phyloP scores from a whole-genome alignment of 2,329 filamentous ascomycete species.

The Diaporthe sp. region DNA sequence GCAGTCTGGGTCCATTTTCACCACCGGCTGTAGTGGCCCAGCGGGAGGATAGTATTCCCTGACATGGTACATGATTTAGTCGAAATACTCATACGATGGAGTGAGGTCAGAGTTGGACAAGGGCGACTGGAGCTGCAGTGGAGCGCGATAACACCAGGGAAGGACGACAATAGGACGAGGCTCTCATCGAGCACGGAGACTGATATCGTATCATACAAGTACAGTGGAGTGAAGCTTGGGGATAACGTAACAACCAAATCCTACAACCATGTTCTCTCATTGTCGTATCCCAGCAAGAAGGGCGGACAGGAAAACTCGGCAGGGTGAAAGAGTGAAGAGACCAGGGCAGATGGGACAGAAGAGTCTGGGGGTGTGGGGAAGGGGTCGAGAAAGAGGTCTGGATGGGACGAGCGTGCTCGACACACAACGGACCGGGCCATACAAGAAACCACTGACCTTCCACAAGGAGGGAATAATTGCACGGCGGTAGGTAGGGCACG shows the following conservation, averaged over 20 bases:
- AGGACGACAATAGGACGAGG: conserved; percentile 33
- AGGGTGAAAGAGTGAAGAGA: conserved; percentile 38
- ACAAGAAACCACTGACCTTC: conserved; percentile 26
- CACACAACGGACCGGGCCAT: conserved; percentile 3
- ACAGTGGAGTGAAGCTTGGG: conserved; percentile 36
- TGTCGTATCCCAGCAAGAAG: conserved; percentile 39
- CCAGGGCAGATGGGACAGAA: conserved; percentile 18
- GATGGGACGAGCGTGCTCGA: conserved; percentile 27
- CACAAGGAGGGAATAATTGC: conserved; percentile 26
- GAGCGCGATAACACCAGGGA: background rate
- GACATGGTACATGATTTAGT: conserved; percentile 35
- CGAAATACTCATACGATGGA: conserved; percentile 42
- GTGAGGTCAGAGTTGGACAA: conserved; percentile 42
- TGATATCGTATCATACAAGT: conserved; percentile 42
- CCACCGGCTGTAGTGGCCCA: conserved; percentile 60
- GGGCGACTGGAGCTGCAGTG: conserved; percentile 26
- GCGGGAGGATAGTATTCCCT: conserved; percentile 33
- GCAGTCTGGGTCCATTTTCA: conserved; percentile 76
- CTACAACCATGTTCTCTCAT: conserved; percentile 47
- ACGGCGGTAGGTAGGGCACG: conserved; percentile 31
- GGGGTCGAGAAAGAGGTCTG: conserved; percentile 5
- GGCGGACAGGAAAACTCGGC: conserved; percentile 36
- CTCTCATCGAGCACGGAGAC: conserved; percentile 34
- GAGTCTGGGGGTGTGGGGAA: conserved; percentile 3
- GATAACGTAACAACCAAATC: conserved; percentile 43